Evolutionary conservation across 345 rosid species (phyloP), one percentile per base, ranked within the genome.

Genomic region (Dimocarpus longan): DNA sequence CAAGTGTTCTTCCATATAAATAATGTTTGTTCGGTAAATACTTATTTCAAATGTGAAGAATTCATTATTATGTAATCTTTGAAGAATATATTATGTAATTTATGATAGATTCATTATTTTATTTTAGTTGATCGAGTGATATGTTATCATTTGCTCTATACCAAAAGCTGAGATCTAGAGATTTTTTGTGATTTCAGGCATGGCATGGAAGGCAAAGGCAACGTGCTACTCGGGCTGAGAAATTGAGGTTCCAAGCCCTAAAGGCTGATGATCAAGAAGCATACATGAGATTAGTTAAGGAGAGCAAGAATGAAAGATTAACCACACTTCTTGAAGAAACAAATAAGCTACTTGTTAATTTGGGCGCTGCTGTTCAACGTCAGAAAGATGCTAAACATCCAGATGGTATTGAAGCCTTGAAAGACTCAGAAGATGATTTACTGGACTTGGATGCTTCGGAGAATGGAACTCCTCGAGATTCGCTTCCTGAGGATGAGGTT

Each of bases 131-230:
- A 62, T 72, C 39, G 37, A 76, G 26, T 43, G 71, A 66, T 72
- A 18, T 6, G 37, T 56, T 26, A 15, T 66, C 24, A 8, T 22
- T 54, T 54, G 19, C 59, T 16, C 59, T 54, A 54, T 16, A 16
- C 59, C 59, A 54, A 54, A 54, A 54, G 8, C 59, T 54, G 19
- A 54, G 19, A 5, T 3, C n/a, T 22, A 64, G 13, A 19, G 39
- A 43, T 73, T 68, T 26, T 59, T 26, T 78, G 26, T 71, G 80
- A 46, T 77, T 67, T 81, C 84, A 96, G 99, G 94, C 94, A 12
- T 97, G 99, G 99, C 99, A 97, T 92, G 98, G 98, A 82, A 92
- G 93, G 85, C 99, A 97, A 89, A 89, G 98, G 84, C 99, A 97
- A 71, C 98, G 99, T 74, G 97, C 97, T 42, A 94, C 98, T 42